Conservation (phyloP, 306 rosid species). For the Senna siamea region DNA sequence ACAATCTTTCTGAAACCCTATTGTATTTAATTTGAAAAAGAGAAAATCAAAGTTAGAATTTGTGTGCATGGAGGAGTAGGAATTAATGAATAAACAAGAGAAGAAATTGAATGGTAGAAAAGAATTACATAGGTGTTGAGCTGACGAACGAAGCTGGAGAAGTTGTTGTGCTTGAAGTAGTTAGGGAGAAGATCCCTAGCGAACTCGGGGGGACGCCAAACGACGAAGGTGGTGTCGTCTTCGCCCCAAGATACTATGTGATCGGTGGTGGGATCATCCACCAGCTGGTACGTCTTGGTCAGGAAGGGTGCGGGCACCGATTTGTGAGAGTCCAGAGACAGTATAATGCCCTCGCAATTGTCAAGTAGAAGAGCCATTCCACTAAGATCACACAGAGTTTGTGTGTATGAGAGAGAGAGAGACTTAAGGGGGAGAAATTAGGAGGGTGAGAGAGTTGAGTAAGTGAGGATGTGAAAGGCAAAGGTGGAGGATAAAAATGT, state of each 20-base stretch:
- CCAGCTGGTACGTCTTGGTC: slow-evolving; percentile 76
- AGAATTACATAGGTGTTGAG: slow-evolving; percentile 77
- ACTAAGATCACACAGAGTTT: no score
- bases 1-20: slow-evolving; percentile 91
- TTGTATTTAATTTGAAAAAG: no score
- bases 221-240: slow-evolving; percentile 76
- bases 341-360: slow-evolving; percentile 63
- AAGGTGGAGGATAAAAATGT: no score
- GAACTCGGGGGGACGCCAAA: slow-evolving; percentile 85
- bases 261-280: slow-evolving; percentile 71
- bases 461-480: no score
- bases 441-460: no score
- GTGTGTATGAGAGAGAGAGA: no score
- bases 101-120: background rate
- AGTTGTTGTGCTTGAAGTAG: slow-evolving; percentile 84
- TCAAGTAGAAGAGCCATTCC: slow-evolving; percentile 69
- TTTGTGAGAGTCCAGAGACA: slow-evolving; percentile 74
- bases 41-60: no score
- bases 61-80: no score
- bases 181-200: slow-evolving; percentile 83
- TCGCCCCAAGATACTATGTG: slow-evolving; percentile 89
- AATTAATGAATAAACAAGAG: no score
- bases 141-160: slow-evolving; percentile 86
- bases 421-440: no score
- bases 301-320: slow-evolving; percentile 83